A percentile compares a stretch with the other conserved stretches of the same genome.
phyloP scores from a whole-genome alignment of 2,329 filamentous ascomycete genomes.

The Monilinia vaccinii-corymbosi region DNA sequence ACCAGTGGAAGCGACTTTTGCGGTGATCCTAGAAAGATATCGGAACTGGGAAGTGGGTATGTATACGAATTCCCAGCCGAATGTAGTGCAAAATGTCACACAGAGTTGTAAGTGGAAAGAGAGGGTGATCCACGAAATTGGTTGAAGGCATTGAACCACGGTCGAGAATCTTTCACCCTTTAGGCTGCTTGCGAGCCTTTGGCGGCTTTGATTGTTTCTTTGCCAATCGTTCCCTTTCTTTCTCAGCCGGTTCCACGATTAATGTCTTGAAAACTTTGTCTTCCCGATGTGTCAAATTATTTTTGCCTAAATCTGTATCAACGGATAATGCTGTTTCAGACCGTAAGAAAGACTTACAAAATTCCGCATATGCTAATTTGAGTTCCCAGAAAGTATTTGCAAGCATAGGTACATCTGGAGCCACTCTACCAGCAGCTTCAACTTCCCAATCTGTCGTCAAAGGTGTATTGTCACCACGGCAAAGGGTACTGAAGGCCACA shows the following conservation, averaged over 20 bases:
- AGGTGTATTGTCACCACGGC: slow-evolving; percentile 15
- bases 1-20: background rate
- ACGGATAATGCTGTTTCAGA: too few species aligned
- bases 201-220: background rate
- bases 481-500: slow-evolving; percentile 14
- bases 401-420: slow-evolving; percentile 2
- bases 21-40: background rate
- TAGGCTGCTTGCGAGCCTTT: background rate
- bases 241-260: slow-evolving; percentile 7
- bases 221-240: slow-evolving; percentile 1
- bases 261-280: slow-evolving; percentile 16
- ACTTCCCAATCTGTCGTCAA: slow-evolving; percentile 14
- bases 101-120: background rate
- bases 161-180: background rate
- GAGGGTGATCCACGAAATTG: background rate
- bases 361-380: slow-evolving; percentile 1
- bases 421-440: background rate
- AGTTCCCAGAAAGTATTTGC: slow-evolving; percentile 8
- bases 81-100: too few species aligned
- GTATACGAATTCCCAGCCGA: background rate
- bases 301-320: background rate
- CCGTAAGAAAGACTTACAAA: background rate
- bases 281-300: slow-evolving; percentile 12
- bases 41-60: too few species aligned
- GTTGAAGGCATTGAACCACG: background rate